Evolutionary conservation across 2,329 filamentous ascomycete species (phyloP).

Genomic region (Hypocreales sp.): DNA sequence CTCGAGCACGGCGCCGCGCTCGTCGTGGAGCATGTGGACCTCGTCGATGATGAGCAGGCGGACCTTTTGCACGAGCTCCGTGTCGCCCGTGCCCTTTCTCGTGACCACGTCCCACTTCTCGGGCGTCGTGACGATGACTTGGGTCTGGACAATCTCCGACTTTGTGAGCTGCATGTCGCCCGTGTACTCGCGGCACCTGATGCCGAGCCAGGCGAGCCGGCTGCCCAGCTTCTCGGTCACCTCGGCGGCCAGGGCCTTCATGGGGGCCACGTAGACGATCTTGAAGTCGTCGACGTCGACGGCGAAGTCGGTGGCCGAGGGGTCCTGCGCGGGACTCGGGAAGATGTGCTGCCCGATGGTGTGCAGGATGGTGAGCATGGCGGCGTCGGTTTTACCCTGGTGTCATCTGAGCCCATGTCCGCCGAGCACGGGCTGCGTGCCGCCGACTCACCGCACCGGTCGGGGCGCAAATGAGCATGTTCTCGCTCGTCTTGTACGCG

Average conservation of each 20-base stretch:
- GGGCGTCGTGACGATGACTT: constrained; percentile 96
- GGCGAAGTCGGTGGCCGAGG: constrained; percentile 59
- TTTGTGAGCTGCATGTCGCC: constrained; percentile 99
- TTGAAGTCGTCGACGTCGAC: constrained; percentile 87
- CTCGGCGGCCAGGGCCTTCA: constrained; percentile 96
- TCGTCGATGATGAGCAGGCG: constrained; percentile 94
- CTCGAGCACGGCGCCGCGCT: constrained; percentile 88
- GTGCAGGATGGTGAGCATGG: constrained; percentile 90
- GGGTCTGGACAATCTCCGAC: constrained; percentile 84
- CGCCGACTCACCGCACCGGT: constrained; percentile 64
- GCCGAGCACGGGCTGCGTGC: too few relatives aligned
- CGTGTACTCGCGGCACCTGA: constrained; percentile 85
- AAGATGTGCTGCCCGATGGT: constrained; percentile 72
- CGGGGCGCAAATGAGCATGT: constrained; percentile 96
- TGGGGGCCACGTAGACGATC: constrained; percentile 95
- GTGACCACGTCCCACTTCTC: constrained; percentile 99
- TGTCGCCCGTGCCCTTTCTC: constrained; percentile 91
- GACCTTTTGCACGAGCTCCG: constrained; percentile 94
- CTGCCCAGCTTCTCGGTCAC: constrained; percentile 90
- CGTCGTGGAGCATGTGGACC: constrained; percentile 98
- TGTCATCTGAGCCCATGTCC: neutral
- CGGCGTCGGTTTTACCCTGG: constrained; percentile 89
- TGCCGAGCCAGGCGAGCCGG: constrained; percentile 81
- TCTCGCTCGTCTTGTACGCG: constrained; percentile 89
- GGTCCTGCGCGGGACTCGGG: constrained; percentile 65